These are phyloP conservation scores for Yamadazyma olivae DNA, from an alignment of 805 yeast species.

Conservation along the genomic window DNA sequence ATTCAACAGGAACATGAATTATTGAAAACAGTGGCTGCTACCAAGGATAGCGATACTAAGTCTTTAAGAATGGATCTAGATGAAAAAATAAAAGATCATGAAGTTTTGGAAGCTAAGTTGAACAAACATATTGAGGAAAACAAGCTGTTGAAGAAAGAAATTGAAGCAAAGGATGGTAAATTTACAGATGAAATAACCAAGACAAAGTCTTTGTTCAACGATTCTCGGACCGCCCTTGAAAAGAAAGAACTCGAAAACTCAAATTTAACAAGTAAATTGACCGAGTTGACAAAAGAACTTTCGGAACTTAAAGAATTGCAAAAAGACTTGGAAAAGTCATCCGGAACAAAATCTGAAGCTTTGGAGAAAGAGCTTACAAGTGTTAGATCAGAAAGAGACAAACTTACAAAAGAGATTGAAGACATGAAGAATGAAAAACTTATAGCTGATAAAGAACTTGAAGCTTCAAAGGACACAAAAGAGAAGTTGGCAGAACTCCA, in stretches of 20 bases:
- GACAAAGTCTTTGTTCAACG: no score
- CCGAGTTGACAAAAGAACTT: background rate
- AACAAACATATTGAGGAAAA: background rate
- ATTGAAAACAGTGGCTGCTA: background rate
- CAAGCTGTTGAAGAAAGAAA: background rate
- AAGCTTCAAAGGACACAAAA: no score
- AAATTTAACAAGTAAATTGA: background rate
- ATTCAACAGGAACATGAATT: background rate
- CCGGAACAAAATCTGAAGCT: conserved; percentile 1
- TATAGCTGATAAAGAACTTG: background rate
- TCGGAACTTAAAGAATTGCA: background rate
- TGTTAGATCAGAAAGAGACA: background rate
- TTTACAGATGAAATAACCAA: background rate
- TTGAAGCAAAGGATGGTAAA: background rate
- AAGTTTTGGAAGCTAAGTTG: background rate
- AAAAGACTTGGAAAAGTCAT: background rate
- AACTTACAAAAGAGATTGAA: background rate
- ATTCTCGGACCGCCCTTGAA: no score
- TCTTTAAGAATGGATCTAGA: background rate
- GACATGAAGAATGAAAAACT: background rate
- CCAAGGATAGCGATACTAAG: no score
- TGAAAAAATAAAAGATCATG: background rate
- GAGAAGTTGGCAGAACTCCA: no score
- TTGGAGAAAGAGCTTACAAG: conserved; percentile 1
- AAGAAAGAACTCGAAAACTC: background rate